These are phyloP conservation scores for Cyclotella cryptica DNA, from an alignment of 108 stramenopile genomes.

Conservation along the genomic window DNA sequence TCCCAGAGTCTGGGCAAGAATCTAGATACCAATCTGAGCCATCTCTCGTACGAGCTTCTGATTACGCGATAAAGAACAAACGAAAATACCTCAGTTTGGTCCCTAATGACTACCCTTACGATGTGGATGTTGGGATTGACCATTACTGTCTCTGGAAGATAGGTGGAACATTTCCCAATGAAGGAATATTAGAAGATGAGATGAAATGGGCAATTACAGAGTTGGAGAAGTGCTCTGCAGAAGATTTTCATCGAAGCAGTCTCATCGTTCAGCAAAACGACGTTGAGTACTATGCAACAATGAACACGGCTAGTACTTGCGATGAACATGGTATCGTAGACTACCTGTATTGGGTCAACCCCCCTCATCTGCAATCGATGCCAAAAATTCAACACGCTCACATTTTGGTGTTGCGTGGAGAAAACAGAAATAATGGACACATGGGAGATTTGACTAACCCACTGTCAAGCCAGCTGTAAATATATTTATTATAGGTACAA, in stretches of 20 bases:
- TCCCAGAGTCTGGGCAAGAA: not conserved
- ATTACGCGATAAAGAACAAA: slow-evolving; percentile 25
- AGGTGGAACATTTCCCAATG: slow-evolving; percentile 41
- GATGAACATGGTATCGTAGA: slow-evolving; percentile 17
- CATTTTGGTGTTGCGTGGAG: slow-evolving; percentile 35
- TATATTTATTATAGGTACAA: not conserved
- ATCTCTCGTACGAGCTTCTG: slow-evolving; percentile 40
- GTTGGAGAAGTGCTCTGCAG: slow-evolving; percentile 13
- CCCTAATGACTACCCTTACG: slow-evolving; percentile 81
- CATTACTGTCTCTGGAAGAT: slow-evolving; percentile 87
- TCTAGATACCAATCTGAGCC: slow-evolving; percentile 31
- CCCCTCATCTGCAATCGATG: slow-evolving; percentile 55
- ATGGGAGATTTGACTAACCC: slow-evolving; percentile 4
- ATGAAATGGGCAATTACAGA: slow-evolving; percentile 44
- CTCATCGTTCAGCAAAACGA: slow-evolving; percentile 20
- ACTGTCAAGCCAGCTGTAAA: not conserved
- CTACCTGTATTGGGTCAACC: slow-evolving; percentile 46
- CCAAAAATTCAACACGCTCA: slow-evolving; percentile 55
- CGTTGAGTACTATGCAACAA: slow-evolving; percentile 1
- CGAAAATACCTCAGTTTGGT: slow-evolving; percentile 52
- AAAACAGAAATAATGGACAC: not conserved
- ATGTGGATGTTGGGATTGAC: slow-evolving; percentile 57
- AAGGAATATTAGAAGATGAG: slow-evolving; percentile 38
- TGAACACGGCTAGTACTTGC: not conserved
- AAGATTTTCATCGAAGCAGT: slow-evolving; percentile 26